Evolutionary conservation across 441 rosid species (phyloP).

Genomic region (Syzygium syzygioides): DNA sequence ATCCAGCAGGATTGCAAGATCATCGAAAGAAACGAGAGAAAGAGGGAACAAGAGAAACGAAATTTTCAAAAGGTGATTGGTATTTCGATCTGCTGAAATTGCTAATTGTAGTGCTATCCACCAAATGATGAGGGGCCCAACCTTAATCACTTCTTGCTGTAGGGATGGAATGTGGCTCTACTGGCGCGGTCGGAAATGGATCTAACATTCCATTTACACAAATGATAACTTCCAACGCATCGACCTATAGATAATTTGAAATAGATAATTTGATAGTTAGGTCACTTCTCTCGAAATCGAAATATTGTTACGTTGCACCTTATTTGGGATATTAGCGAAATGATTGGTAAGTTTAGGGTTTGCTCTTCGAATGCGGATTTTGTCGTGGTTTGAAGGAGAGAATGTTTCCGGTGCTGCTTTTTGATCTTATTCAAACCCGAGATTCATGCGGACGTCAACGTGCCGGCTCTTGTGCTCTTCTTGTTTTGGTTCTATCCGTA

Average conservation of each 20-base stretch:
- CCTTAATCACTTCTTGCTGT: neutral
- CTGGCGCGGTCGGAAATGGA: neutral
- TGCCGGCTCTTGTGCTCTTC: neutral
- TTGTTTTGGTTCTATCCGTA: neutral
- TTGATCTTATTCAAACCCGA: neutral
- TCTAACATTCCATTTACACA: neutral
- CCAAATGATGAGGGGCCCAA: neutral
- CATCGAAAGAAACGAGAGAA: too few species aligned
- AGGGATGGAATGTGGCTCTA: neutral
- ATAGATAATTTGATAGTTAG: neutral
- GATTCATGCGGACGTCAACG: fast-evolving
- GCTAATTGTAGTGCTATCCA: neutral
- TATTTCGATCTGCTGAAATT: neutral
- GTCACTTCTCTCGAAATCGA: fast-evolving
- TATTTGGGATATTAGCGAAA: too few species aligned
- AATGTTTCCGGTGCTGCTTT: neutral
- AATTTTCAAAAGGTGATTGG: neutral
- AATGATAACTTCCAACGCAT: neutral
- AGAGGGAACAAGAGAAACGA: neutral
- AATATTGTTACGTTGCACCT: neutral
- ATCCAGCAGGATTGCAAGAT: neutral
- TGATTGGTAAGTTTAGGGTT: neutral
- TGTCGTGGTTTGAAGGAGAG: neutral
- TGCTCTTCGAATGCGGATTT: neutral
- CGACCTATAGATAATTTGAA: neutral